Conservation (phyloP, 1,284 basidiomycete genomes). For the Cryptococcus sp. region DNA sequence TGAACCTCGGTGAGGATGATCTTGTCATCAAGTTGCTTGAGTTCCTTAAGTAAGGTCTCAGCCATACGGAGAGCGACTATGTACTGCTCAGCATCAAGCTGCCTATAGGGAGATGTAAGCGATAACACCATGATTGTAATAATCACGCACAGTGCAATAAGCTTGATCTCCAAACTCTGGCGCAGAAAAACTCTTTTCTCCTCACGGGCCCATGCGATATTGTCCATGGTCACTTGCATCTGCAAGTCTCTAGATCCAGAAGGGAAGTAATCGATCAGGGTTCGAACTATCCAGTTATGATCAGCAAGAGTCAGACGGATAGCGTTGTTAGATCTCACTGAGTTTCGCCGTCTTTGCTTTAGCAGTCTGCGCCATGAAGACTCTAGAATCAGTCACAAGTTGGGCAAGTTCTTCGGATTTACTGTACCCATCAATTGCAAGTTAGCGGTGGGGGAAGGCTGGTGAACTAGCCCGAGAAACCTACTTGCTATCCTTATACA, state of each 20-base stretch:
- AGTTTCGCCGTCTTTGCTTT: constrained; percentile 99
- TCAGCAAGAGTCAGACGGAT: neutral
- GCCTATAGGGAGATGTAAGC: constrained; percentile 48
- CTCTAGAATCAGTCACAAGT: constrained; percentile 78
- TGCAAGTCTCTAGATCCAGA: constrained; percentile 74
- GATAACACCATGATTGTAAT: neutral
- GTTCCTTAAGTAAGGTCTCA: constrained; percentile 78
- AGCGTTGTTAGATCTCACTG: constrained; percentile 57
- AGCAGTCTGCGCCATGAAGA: constrained; percentile 90
- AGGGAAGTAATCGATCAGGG: constrained; percentile 84
- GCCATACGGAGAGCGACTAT: constrained; percentile 78
- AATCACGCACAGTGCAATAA: constrained; percentile 69
- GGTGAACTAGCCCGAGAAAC: constrained; percentile 33
- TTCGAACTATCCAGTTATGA: constrained; percentile 63
- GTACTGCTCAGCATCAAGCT: constrained; percentile 74
- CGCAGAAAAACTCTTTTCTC: constrained; percentile 96
- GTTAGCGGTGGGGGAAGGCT: neutral
- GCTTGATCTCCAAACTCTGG: constrained; percentile 87
- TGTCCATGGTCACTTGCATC: constrained; percentile 80
- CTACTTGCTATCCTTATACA: constrained; percentile 82
- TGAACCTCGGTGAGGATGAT: constrained; percentile 97
- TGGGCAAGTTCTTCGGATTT: constrained; percentile 81
- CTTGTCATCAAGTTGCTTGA: constrained; percentile 94
- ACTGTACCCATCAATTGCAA: constrained; percentile 50
- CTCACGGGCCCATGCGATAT: constrained; percentile 85